Evolutionary conservation across 106 monocot genomes (phyloP).

Genomic region (Dioscorea dumetorum): DNA sequence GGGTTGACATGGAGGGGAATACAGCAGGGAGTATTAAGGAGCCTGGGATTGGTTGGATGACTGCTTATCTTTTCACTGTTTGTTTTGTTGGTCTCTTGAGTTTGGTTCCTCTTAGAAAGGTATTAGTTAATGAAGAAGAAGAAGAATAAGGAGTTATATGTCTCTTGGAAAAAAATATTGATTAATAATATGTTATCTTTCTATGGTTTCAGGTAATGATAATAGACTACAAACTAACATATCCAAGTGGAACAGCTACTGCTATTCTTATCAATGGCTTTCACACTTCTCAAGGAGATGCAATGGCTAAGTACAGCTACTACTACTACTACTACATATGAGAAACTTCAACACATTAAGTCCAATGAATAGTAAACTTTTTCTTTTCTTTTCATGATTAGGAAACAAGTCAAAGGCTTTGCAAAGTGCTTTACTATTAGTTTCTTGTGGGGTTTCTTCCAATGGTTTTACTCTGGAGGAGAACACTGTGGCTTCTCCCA

Average conservation of each 20-base stretch:
- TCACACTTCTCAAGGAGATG: neutral
- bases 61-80: constrained; percentile 4
- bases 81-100: constrained; percentile 10
- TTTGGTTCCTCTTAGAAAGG: constrained; percentile 5
- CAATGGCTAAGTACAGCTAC: neutral
- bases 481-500: constrained; percentile 2
- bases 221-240: constrained; percentile 5
- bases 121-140: neutral
- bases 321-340: too few species aligned
- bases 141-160: too few species aligned
- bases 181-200: too few species aligned
- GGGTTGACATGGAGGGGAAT: constrained; percentile 4
- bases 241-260: constrained; percentile 11
- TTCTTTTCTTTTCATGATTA: neutral
- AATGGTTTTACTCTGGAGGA: constrained; percentile 1
- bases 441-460: constrained; percentile 5
- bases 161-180: too few species aligned
- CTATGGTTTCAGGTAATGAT: neutral
- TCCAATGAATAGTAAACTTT: too few species aligned
- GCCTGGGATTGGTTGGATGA: constrained; percentile 9
- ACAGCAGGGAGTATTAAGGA: neutral
- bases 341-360: too few species aligned
- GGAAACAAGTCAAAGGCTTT: neutral
- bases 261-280: constrained; percentile 3
- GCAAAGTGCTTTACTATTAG: neutral